These are phyloP conservation scores for Diplosphaera chodatii DNA, from an alignment of 139 green algal species.

Conservation along the genomic window DNA sequence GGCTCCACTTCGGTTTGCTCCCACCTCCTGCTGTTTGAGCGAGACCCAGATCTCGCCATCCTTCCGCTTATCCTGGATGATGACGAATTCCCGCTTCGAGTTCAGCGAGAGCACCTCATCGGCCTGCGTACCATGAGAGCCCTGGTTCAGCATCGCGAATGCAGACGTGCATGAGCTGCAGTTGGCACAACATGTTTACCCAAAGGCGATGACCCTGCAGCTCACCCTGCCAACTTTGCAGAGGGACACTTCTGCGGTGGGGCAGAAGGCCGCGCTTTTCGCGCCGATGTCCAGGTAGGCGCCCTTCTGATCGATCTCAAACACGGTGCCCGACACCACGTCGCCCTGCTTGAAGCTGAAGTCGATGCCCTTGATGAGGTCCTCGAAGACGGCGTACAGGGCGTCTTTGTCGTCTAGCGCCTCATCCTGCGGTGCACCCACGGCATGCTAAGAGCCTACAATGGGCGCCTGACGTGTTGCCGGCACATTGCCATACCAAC, in stretches of 20 bases:
- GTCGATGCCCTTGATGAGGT: slow-evolving; percentile 19
- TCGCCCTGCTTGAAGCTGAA: slow-evolving; percentile 20
- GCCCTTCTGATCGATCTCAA: slow-evolving; percentile 68
- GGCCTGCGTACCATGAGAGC: slow-evolving; percentile 47
- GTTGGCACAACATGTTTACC: too few relatives aligned
- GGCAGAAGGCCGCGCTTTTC: slow-evolving; percentile 82
- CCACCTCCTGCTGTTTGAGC: slow-evolving; percentile 72
- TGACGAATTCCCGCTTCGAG: slow-evolving; percentile 77
- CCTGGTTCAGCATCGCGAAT: too few relatives aligned
- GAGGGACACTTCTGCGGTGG: slow-evolving; percentile 70
- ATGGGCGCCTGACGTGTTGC: too few relatives aligned
- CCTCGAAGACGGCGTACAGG: slow-evolving; percentile 33
- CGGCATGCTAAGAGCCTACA: too few relatives aligned
- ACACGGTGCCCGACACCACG: slow-evolving; percentile 29
- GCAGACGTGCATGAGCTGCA: too few relatives aligned
- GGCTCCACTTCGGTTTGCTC: too few relatives aligned
- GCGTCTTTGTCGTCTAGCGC: slow-evolving; percentile 3
- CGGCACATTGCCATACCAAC: too few relatives aligned
- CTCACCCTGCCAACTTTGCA: slow-evolving; percentile 28
- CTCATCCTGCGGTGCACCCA: neutral
- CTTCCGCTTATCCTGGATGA: slow-evolving; percentile 68
- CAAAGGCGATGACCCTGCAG: too few relatives aligned
- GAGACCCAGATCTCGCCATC: slow-evolving; percentile 71
- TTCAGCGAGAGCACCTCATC: slow-evolving; percentile 60
- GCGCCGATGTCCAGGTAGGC: slow-evolving; percentile 90